Evolutionary conservation across 1,284 basidiomycete genomes (phyloP), one percentile per base, ranked within the genome.

Genomic region (Ceratorhiza oryzae-sativae): DNA sequence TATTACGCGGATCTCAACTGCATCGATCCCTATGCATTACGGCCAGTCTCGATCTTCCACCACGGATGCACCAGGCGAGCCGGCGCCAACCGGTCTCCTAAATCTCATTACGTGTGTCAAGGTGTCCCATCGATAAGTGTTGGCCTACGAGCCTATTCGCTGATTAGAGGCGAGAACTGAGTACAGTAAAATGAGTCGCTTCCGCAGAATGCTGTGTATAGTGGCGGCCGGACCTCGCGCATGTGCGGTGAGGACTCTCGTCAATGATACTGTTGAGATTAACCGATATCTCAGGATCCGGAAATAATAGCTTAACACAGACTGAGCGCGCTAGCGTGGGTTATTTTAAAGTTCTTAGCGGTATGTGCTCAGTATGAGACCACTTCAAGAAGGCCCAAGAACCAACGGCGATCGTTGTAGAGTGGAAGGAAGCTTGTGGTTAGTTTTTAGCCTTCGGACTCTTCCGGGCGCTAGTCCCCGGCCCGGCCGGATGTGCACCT

Each of bases 211-310:
- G 3, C n/a, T n/a, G 30, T 15, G 32, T 23, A 46, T 27, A 15
- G 25, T 39, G 27, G 13, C 60, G 60, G 60, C 60, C 60, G 60
- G 60, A 62, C 23, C 60, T 62, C 60, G 60, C 45, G 12, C 27
- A 27, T 62, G 60, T 62, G 60, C 60, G 60, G 41, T 39, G 41
- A 34, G 23, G 34, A 13, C 60, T 62, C 60, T 46, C 15, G 30
- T 36, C 6, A 36, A 56, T 18, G 27, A 62, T 48, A 27, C 45
- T 46, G n/a, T 62, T 45, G 45, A 13, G 60, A 46, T 27, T 45
- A 62, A 39, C 15, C 60, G 32, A 30, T 25, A 18, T 12, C 45
- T 32, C 45, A 34, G 60, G 41, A 46, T 56, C 53, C 53, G 53
- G 30, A 20, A 32, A 6, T 56, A n/a, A 34, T 34, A 20, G 30